Conservation (phyloP, 2,329 filamentous ascomycete genomes). For the Aspergillus sp. region DNA sequence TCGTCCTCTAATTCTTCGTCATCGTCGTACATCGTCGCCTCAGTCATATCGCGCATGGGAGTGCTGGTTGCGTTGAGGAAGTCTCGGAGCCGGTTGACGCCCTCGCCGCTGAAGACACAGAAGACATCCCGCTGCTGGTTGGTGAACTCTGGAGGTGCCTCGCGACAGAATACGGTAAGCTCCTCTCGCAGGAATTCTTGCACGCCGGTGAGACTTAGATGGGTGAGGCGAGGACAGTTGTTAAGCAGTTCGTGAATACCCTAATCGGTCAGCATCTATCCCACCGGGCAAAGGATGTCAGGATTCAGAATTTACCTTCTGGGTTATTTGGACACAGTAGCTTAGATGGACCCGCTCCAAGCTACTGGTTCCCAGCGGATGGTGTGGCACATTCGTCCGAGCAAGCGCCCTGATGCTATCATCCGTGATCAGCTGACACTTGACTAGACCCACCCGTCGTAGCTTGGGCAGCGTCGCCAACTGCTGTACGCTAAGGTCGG, state of each 20-base stretch:
- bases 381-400: constrained; percentile 54
- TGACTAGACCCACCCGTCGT: constrained; percentile 90
- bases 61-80: constrained; percentile 62
- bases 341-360: constrained; percentile 93
- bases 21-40: constrained; percentile 45
- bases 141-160: constrained; percentile 87
- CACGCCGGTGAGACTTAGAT: constrained; percentile 91
- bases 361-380: constrained; percentile 62
- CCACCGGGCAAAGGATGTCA: not conserved
- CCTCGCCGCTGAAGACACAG: constrained; percentile 91
- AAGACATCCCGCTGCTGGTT: constrained; percentile 94
- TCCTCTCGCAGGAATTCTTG: constrained; percentile 85
- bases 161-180: constrained; percentile 78
- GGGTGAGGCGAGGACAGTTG: constrained; percentile 86
- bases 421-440: constrained; percentile 88
- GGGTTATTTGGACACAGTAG: constrained; percentile 82
- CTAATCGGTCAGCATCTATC: constrained; percentile 44
- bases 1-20: constrained; percentile 44
- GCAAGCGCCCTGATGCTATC: constrained; percentile 82
- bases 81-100: constrained; percentile 72
- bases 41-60: constrained; percentile 29
- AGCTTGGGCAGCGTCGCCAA: constrained; percentile 87
- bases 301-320: constrained; percentile 60
- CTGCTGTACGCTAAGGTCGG: constrained; percentile 79
- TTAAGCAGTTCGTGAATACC: constrained; percentile 88